Conservation (phyloP, 1,284 basidiomycete species). For the Boletus sp. region DNA sequence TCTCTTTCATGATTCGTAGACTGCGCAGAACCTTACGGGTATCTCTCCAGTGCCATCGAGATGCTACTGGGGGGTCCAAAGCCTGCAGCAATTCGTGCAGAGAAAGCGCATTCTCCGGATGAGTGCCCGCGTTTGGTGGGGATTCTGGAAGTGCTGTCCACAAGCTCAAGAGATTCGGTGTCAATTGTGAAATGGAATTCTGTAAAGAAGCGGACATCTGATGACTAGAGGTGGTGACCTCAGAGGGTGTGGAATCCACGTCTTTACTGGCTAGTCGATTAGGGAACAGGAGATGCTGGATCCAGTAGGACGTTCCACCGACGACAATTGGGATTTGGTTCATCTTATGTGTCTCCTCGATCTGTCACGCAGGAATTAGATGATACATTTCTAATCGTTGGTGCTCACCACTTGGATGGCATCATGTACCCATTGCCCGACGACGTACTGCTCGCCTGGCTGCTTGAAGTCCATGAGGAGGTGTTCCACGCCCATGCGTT, state of each 20-base stretch:
- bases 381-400: background rate
- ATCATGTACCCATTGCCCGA: conserved; percentile 82
- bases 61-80: conserved; percentile 76
- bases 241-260: background rate
- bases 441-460: conserved; percentile 83
- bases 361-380: conserved; percentile 41
- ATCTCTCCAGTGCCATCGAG: conserved; percentile 94
- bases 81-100: conserved; percentile 66
- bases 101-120: conserved; percentile 53
- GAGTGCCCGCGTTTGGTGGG: conserved; percentile 46
- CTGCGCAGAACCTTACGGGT: conserved; percentile 85
- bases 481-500: conserved; percentile 83
- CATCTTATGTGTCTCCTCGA: conserved; percentile 60
- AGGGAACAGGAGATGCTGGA: conserved; percentile 88
- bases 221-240: background rate
- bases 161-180: conserved; percentile 46
- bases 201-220: conserved; percentile 29
- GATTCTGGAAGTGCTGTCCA: conserved; percentile 52
- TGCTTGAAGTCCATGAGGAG: conserved; percentile 85
- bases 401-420: conserved; percentile 61
- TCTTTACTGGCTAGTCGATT: conserved; percentile 49
- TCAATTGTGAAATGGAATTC: conserved; percentile 40
- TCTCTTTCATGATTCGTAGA: conserved; percentile 77
- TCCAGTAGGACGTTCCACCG: conserved; percentile 96
- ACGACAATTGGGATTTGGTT: conserved; percentile 82